Base-by-base conservation (phyloP, 371 early-diverging fungal species). In the Rhizomucor pusillus region DNA sequence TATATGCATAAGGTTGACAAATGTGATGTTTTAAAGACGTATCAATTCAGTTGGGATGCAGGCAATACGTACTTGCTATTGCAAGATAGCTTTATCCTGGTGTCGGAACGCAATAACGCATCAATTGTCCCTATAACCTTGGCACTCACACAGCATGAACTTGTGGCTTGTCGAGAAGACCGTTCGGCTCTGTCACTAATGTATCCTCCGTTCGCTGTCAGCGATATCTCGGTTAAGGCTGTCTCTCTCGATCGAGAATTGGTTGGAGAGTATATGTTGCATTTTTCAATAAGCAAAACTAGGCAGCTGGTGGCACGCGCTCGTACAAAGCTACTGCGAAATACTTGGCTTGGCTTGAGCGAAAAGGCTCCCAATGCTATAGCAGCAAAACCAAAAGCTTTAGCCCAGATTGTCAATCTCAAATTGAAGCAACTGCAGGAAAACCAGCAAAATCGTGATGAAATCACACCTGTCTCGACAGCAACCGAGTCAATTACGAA, bases 201-300 rank as follows among this genome's bases (percentile, higher is more conserved):
- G 10, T 65, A 57, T 18, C 49, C 52, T 13, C 60, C 69, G 11
- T 25, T 65, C 13, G 7, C 44, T 4, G 58, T 57, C 16, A 19
- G 52, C 7, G 44, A 56, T 43, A 49, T 61, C 40, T 49, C 44
- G 11, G 50, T 61, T 34, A 53, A 54, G 37, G 45, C 71, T 24
- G 40, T 45, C 20, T 56, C 54, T 12, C 14, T 34, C 13, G 48
- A 63, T 11, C 50, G 51, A 33, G 65, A 64, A 36, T 50, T 59
- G 29, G 50, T 59, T 39, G 67, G 58, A n/a, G 60, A 65, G 40
- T 59, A 61, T 24, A 48, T 54, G 23, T 25, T 69, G 29, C 60
- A 65, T 36, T 22, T 65, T n/a, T 47, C 29, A 44, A 40, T 65
- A 18, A 36, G 51, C 18, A 29, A 50, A 29, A 59, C 40, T 20